Evolutionary conservation across 495 filamentous ascomycete genomes (phyloP), one percentile per base, ranked within the genome.

Genomic region (Penicillium fimorum): DNA sequence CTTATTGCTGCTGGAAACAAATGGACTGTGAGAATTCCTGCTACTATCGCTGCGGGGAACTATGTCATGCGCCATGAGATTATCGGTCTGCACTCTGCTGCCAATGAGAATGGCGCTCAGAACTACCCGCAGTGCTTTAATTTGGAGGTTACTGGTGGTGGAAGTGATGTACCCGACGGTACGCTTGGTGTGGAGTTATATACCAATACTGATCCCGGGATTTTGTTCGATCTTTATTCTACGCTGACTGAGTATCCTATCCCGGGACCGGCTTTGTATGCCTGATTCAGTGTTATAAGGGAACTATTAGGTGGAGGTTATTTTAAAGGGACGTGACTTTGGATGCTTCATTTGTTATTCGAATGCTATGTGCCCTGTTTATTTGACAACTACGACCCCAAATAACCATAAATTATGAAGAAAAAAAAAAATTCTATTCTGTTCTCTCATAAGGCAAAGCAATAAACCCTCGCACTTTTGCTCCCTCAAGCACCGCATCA

Each of bases 21-120:
- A 47, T 86, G 84, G 80, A 77, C 80, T 47, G 79, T 89, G 29
- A 83, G 78, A 27, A 87, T 92, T 60, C 88, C 89, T 4, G 42
- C 69, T 4, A 70, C 75, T 56, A 79, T 91, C 48, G 78, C 77
- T 30, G 58, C 83, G 7, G 88, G 88, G 18, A 84, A 86, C 71
- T 92, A 90, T 66, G 83, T 92, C 47, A 74, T 92, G 37, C 85
- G 89, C 17, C 85, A 90, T 67, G 89, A 91, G 72, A 84, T 91
- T 62, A 86, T 91, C 53, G 87, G 83, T 4, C 81, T 91, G 2
- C 87, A 91, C 72, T 74, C 77, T 9, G 85, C 82, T 1, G 74
- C 66, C 10, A 49, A 70, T 4, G 32, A 59, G 7, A 73, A 85
- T 61, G 87, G 86, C 24, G 86, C 88, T 0, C 87, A 92, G 79